phyloP scores from a whole-genome alignment of 2,329 filamentous ascomycete genomes.

The Plenodomus tracheiphilus region DNA sequence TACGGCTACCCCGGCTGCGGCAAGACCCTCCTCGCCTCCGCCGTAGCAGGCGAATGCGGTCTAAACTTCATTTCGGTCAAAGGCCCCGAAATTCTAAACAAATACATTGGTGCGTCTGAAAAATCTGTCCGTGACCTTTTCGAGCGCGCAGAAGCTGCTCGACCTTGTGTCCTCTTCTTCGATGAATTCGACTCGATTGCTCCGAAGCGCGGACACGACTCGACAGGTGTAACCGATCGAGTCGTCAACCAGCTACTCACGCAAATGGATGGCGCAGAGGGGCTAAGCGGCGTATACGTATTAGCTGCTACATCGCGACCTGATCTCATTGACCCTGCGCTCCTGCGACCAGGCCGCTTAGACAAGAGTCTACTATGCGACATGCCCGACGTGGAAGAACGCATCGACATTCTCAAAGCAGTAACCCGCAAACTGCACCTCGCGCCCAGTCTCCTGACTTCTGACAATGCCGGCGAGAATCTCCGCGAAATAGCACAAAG shows the following conservation, averaged over 20 bases:
- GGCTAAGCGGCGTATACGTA: constrained; percentile 91
- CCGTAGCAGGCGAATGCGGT: constrained; percentile 96
- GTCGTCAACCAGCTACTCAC: constrained; percentile 98
- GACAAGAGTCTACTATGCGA: constrained; percentile 94
- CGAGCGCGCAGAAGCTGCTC: constrained; percentile 85
- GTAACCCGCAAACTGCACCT: constrained; percentile 82
- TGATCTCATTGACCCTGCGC: constrained; percentile 91
- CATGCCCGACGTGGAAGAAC: constrained; percentile 77
- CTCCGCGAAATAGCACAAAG: constrained; percentile 74
- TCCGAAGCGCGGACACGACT: constrained; percentile 94
- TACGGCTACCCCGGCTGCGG: constrained; percentile 97
- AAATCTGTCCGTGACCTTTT: constrained; percentile 96
- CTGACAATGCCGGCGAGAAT: constrained; percentile 32
- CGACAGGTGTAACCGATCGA: constrained; percentile 95
- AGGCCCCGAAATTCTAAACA: constrained; percentile 96
- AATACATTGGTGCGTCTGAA: constrained; percentile 97
- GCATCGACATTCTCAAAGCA: constrained; percentile 84
- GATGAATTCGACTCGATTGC: constrained; percentile 99
- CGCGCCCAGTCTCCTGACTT: constrained; percentile 63
- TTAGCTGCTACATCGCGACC: constrained; percentile 91
- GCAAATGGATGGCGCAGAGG: constrained; percentile 98
- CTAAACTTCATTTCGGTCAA: constrained; percentile 99
- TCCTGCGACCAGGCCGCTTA: constrained; percentile 86
- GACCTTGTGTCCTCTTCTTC: constrained; percentile 95
- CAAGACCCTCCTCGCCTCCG: constrained; percentile 92